phyloP scores from a whole-genome alignment of 78 protist genomes.

The Dictyostelium capitatum region DNA sequence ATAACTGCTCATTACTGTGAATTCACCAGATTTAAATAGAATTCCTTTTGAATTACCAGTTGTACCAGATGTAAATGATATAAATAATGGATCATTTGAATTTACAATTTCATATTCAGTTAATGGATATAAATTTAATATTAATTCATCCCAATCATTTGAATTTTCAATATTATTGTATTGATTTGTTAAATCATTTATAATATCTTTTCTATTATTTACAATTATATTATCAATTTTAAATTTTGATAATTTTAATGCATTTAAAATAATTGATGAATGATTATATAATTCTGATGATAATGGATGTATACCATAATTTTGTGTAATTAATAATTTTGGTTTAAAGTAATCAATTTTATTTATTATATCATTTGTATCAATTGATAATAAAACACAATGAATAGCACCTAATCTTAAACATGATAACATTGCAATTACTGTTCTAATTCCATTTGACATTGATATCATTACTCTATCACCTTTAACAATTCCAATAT shows the following conservation, averaged over 20 bases:
- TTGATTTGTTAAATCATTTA: too few species aligned
- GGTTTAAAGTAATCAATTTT: neutral
- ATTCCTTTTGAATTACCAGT: neutral
- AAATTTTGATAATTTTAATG: neutral
- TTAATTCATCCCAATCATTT: neutral
- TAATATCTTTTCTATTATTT: too few species aligned
- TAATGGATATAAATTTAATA: neutral
- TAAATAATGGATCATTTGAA: neutral
- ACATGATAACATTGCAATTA: conserved; percentile 94
- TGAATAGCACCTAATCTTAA: conserved; percentile 95
- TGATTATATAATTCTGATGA: neutral
- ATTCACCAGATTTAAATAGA: neutral
- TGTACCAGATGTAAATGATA: neutral
- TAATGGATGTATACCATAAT: neutral
- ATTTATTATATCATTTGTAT: neutral
- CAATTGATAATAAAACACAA: neutral
- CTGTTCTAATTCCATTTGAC: conserved; percentile 86
- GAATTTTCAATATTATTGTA: too few species aligned
- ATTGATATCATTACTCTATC: conserved; percentile 91
- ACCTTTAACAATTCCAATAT: conserved; percentile 86
- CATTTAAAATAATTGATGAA: neutral
- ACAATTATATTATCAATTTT: too few species aligned
- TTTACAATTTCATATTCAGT: neutral
- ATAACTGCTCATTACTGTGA: neutral
- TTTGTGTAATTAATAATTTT: neutral